Evolutionary conservation across 805 yeast species (phyloP), one percentile per base, ranked within the genome.

Genomic region (Vanderwaltozyma polyspora): DNA sequence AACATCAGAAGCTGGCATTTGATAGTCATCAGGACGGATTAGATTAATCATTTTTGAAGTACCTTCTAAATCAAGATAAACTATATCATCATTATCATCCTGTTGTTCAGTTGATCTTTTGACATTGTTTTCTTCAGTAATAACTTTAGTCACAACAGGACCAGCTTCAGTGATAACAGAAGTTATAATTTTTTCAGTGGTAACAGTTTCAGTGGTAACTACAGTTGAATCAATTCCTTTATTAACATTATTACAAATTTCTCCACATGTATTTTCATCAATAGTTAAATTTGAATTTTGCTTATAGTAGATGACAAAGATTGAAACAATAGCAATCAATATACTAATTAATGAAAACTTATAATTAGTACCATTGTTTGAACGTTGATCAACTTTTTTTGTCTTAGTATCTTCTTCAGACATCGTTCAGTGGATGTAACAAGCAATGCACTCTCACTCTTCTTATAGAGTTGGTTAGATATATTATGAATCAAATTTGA

Each of bases 1-100:
- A 25, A 36, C 44, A 38, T 55, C 60, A 4, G 58, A 46, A 29
- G 42, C 45, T 12, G 60, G 59, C 40, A 48, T 41, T 28, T 40
- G 21, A 33, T 49, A 49, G 13, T 40, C 38, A 3, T 24, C 24
- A 13, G 40, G 35, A 15, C 32, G 31, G 2, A 24, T 17, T 15
- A 17, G 18, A 12, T 29, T 24, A n/a, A 34, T 29, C 29, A 34
- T 29, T 34, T 24, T 19, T 5, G 21, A 7, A n/a, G 21, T 26
- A 15, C 19, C 19, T 6, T 7, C 7, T 27, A 27, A 27, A 9
- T 17, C 10, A 4, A 28, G 16, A 3, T 33, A 12, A 10, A 26
- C 9, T 5, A 32, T 17, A 13, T 27, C 17, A 18, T 14, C 18
- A 9, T 23, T 25, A 7, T 18, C 21, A 21, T 21, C 6, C 17